Evolutionary conservation across 2,329 filamentous ascomycete genomes (phyloP).

Genomic region (Hyphodiscus sp.): DNA sequence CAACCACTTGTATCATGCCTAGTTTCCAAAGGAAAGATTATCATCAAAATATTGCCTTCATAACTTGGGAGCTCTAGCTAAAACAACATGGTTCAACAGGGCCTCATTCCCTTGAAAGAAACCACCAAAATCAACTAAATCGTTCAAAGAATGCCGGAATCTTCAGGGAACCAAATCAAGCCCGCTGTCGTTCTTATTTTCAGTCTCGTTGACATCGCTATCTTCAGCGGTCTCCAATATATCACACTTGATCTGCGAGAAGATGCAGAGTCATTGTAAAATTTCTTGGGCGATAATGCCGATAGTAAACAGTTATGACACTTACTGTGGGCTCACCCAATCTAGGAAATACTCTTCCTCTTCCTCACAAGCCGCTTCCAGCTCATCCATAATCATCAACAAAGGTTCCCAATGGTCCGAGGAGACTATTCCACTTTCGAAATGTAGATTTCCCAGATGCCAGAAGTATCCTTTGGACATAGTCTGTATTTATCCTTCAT

Average conservation of each 20-base stretch:
- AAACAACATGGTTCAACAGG: too few species aligned
- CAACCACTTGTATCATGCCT: too few species aligned
- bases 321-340: conserved; percentile 10
- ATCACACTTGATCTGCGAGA: conserved; percentile 2
- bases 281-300: conserved; percentile 1
- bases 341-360: conserved; percentile 1
- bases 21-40: too few species aligned
- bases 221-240: not conserved
- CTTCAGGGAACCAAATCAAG: not conserved
- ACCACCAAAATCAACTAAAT: too few species aligned
- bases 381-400: not conserved
- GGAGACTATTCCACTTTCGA: not conserved
- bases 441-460: conserved; percentile 10
- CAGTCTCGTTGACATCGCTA: not conserved
- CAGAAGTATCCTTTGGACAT: conserved; percentile 4
- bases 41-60: too few species aligned
- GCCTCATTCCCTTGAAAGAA: too few species aligned
- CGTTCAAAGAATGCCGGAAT: too few species aligned
- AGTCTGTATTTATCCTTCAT: not conserved
- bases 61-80: too few species aligned
- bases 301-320: conserved; percentile 4
- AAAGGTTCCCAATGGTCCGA: not conserved
- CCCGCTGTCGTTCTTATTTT: not conserved
- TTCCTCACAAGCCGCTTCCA: not conserved
- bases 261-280: not conserved